Evolutionary conservation across 2,329 filamentous ascomycete genomes (phyloP).

Genomic region (Geosmithia morbida): DNA sequence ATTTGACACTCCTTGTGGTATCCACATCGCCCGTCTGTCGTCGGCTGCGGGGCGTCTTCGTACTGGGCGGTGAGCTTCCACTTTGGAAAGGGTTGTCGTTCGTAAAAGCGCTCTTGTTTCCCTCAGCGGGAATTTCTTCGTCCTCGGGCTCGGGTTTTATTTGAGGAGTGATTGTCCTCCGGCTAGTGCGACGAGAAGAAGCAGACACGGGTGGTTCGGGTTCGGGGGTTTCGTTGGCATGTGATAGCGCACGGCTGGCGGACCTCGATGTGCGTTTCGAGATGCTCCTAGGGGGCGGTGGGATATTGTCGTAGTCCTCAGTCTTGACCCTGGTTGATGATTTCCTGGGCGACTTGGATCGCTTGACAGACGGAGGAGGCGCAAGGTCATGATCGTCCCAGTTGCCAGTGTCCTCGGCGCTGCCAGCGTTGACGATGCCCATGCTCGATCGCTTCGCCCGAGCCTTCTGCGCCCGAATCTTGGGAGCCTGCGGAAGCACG

Average conservation of each 20-base stretch:
- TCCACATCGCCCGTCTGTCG: conserved; percentile 23
- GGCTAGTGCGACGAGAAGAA: conserved; percentile 30
- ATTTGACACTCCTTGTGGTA: conserved; percentile 21
- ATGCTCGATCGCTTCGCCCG: conserved; percentile 73
- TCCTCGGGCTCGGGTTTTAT: conserved; percentile 40
- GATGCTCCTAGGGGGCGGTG: conserved; percentile 24
- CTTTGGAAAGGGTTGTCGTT: conserved; percentile 90
- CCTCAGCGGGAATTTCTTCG: conserved; percentile 20
- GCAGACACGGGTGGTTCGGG: conserved; percentile 21
- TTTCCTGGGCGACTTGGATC: conserved; percentile 42
- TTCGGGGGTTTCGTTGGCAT: conserved; percentile 29
- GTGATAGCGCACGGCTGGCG: conserved; percentile 37
- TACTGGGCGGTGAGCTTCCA: conserved; percentile 51
- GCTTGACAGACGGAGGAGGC: conserved; percentile 33
- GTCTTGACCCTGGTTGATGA: conserved; percentile 27
- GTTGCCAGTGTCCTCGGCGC: conserved; percentile 49
- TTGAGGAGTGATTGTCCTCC: conserved; percentile 33
- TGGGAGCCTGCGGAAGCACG: conserved; percentile 63
- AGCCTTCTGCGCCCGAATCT: conserved; percentile 60
- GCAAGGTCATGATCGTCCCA: conserved; percentile 45
- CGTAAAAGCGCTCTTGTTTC: conserved; percentile 56
- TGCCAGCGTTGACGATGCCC: conserved; percentile 61
- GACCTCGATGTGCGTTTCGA: conserved; percentile 40
- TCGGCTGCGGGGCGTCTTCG: conserved; percentile 32
- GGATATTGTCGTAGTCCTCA: conserved; percentile 30